Conservation (phyloP, 805 yeast genomes). For the Yamadazyma laniorum region DNA sequence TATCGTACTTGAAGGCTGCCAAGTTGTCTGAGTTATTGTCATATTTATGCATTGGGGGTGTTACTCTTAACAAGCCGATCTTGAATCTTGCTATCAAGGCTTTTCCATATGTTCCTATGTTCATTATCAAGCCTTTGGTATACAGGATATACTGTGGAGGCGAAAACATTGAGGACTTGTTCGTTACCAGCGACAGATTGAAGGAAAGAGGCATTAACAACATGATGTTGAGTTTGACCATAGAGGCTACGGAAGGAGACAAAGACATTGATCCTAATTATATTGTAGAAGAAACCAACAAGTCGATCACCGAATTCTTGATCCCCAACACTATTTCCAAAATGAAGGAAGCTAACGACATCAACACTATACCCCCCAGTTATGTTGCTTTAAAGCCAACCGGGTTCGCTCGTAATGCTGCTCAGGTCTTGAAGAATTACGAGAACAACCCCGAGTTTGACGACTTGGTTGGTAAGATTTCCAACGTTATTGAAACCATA, state of each 20-base stretch:
- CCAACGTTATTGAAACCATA: slow-evolving; percentile 57
- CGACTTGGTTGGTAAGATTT: slow-evolving; percentile 62
- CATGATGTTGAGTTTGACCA: slow-evolving; percentile 93
- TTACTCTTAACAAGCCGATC: slow-evolving; percentile 62
- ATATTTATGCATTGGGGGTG: slow-evolving; percentile 64
- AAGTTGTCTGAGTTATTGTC: slow-evolving; percentile 58
- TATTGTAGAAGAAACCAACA: slow-evolving; percentile 62
- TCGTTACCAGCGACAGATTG: slow-evolving; percentile 65
- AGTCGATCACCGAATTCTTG: slow-evolving; percentile 65
- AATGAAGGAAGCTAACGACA: slow-evolving; percentile 45
- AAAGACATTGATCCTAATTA: slow-evolving; percentile 56
- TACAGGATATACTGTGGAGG: slow-evolving; percentile 92
- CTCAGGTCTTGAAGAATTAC: slow-evolving; percentile 61
- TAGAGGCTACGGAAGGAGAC: slow-evolving; percentile 87
- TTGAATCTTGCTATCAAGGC: slow-evolving; percentile 58
- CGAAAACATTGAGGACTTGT: slow-evolving; percentile 67
- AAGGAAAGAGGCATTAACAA: slow-evolving; percentile 77
- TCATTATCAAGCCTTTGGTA: slow-evolving; percentile 66
- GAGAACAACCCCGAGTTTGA: slow-evolving; percentile 49
- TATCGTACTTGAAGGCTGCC: slow-evolving; percentile 50
- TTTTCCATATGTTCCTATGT: slow-evolving; percentile 75
- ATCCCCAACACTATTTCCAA: slow-evolving; percentile 68
- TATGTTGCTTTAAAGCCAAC: slow-evolving; percentile 93
- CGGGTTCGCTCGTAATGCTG: slow-evolving; percentile 78
- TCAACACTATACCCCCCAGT: slow-evolving; percentile 81